These are phyloP conservation scores for Pseudocercospora musae DNA, from an alignment of 2,329 filamentous ascomycete species.

Conservation along the genomic window DNA sequence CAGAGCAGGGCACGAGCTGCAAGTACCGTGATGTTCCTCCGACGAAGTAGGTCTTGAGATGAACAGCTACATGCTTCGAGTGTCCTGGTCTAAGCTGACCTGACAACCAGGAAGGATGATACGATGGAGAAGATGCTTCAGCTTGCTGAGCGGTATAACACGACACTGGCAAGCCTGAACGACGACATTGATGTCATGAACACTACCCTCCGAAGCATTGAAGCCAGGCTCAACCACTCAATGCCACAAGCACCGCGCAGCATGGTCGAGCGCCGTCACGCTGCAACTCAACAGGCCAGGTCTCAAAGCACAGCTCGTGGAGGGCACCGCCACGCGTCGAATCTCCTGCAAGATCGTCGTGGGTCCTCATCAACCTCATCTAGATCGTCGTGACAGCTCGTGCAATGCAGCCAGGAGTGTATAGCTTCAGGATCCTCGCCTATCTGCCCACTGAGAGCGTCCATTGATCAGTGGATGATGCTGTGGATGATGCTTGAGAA, in stretches of 20 bases:
- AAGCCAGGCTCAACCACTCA: constrained; percentile 16
- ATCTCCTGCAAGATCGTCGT: not conserved
- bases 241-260: not conserved
- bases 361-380: not conserved
- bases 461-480: too few species aligned
- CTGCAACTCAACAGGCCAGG: not conserved
- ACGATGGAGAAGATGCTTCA: constrained; percentile 23
- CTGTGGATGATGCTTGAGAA: too few species aligned
- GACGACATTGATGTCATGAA: constrained; percentile 19
- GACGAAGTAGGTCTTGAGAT: constrained; percentile 15
- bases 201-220: constrained; percentile 17
- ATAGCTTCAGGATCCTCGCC: too few species aligned
- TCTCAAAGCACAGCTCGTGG: not conserved
- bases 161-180: constrained; percentile 15
- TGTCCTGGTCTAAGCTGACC: not conserved
- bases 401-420: not conserved
- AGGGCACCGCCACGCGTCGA: too few species aligned
- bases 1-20: constrained; percentile 20
- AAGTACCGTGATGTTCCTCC: constrained; percentile 23
- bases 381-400: not conserved
- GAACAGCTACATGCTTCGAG: too few species aligned
- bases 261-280: not conserved
- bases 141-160: constrained; percentile 21
- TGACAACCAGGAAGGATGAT: constrained; percentile 19
- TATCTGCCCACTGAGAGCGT: not conserved